Percentiles rank a stretch among this genome's conserved stretches.
Conservation (phyloP, 1,139 yeast species). For the Geotrichum aggregatum region DNA sequence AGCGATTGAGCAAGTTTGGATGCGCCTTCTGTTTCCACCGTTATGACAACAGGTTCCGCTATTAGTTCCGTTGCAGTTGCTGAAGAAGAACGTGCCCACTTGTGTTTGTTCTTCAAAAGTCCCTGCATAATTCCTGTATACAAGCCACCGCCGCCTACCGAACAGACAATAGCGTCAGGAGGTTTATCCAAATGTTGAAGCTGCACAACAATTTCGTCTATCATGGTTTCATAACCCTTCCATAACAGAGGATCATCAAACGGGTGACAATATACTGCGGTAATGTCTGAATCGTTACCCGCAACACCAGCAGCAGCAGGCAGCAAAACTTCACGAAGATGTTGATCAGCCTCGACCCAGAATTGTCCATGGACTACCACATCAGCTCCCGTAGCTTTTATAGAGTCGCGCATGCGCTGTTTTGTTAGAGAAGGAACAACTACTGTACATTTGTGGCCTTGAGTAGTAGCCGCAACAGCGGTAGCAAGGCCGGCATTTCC, state of each 20-base stretch:
- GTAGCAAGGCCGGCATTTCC: conserved; percentile 81
- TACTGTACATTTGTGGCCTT: conserved; percentile 55
- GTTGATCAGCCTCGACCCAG: conserved; percentile 64
- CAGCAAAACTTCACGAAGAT: conserved; percentile 44
- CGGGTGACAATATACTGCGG: conserved; percentile 64
- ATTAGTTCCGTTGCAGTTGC: too few relatives aligned
- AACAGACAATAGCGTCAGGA: conserved; percentile 58
- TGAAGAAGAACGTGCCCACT: too few relatives aligned
- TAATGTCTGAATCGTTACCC: too few relatives aligned
- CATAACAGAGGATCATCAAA: conserved; percentile 60
- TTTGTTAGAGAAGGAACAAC: conserved; percentile 56
- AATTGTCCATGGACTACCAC: conserved; percentile 53
- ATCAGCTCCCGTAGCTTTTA: conserved; percentile 49
- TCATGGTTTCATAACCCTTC: conserved; percentile 62
- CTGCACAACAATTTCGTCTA: conserved; percentile 54
- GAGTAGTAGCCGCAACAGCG: conserved; percentile 52
- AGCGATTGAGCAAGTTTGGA: conserved; percentile 40
- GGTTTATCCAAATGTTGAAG: conserved; percentile 28
- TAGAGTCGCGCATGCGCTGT: conserved; percentile 41
- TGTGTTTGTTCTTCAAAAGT: neutral
- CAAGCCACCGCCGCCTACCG: conserved; percentile 76
- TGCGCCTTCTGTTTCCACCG: conserved; percentile 54
- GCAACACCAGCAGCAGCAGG: conserved; percentile 23
- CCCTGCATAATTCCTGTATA: conserved; percentile 50
- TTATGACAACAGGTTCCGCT: neutral